These are phyloP conservation scores for Trichomonascaceae sp. DNA, from an alignment of 1,139 yeast genomes.

Conservation along the genomic window DNA sequence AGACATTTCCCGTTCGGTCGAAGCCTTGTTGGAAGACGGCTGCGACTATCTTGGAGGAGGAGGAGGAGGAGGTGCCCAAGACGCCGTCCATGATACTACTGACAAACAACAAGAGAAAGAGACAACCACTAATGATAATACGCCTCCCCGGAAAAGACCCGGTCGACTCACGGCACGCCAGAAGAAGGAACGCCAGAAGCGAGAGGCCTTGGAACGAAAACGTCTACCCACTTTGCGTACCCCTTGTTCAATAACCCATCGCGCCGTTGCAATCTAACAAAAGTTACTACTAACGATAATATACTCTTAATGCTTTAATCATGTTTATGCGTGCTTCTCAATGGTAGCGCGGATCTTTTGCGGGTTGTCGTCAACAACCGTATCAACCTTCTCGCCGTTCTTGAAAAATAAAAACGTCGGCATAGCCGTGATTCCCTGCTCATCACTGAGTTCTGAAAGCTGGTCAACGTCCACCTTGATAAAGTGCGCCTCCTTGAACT, in stretches of 20 bases:
- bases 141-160: neutral
- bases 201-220: constrained; percentile 18
- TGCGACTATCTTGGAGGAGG: no score
- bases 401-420: constrained; percentile 77
- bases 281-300: no score
- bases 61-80: no score
- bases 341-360: constrained; percentile 63
- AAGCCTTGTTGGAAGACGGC: constrained; percentile 10
- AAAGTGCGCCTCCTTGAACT: constrained; percentile 49
- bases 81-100: constrained; percentile 4
- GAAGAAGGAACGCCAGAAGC: constrained; percentile 21
- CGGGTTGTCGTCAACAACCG: constrained; percentile 80
- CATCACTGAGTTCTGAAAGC: constrained; percentile 57
- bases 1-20: constrained; percentile 14
- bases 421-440: constrained; percentile 71
- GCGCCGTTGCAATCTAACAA: neutral
- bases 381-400: constrained; percentile 56
- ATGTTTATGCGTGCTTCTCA: constrained; percentile 15
- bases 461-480: constrained; percentile 80
- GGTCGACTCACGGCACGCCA: constrained; percentile 10
- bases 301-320: neutral
- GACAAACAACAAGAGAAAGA: neutral
- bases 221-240: neutral
- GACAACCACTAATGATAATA: neutral
- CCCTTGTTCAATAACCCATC: neutral